phyloP scores from a whole-genome alignment of 805 yeast species.

The Yamadazyma insecticola region DNA sequence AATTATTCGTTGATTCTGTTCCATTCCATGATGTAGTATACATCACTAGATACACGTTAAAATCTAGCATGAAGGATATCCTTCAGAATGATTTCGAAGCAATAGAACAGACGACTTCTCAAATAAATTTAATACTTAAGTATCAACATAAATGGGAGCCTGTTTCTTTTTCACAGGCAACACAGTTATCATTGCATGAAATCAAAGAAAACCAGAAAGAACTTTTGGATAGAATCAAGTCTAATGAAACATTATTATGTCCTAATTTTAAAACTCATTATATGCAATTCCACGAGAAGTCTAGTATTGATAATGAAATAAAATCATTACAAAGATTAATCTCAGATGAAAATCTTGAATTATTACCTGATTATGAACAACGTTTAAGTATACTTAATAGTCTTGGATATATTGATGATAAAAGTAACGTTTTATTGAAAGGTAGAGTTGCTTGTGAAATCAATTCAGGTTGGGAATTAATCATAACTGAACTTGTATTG shows the following conservation, averaged over 20 bases:
- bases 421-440: conserved; percentile 74
- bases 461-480: conserved; percentile 86
- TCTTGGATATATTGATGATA: conserved; percentile 75
- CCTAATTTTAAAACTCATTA: conserved; percentile 43
- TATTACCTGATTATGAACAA: conserved; percentile 91
- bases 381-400: conserved; percentile 71
- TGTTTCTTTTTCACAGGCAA: conserved; percentile 30
- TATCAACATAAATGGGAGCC: conserved; percentile 43
- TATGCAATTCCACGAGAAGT: conserved; percentile 41
- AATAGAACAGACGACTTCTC: conserved; percentile 29
- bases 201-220: conserved; percentile 31
- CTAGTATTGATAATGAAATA: conserved; percentile 46
- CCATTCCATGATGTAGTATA: conserved; percentile 40
- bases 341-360: conserved; percentile 83
- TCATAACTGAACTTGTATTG: conserved; percentile 80
- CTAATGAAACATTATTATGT: conserved; percentile 26
- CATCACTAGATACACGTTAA: conserved; percentile 34
- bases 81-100: conserved; percentile 32
- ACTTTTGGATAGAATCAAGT: conserved; percentile 24
- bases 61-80: conserved; percentile 27
- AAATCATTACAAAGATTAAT: conserved; percentile 54
- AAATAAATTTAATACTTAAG: conserved; percentile 29
- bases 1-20: conserved; percentile 34
- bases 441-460: conserved; percentile 92
- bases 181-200: conserved; percentile 34